phyloP scores from a whole-genome alignment of 441 rosid genomes.

The Biscutella auriculata region DNA sequence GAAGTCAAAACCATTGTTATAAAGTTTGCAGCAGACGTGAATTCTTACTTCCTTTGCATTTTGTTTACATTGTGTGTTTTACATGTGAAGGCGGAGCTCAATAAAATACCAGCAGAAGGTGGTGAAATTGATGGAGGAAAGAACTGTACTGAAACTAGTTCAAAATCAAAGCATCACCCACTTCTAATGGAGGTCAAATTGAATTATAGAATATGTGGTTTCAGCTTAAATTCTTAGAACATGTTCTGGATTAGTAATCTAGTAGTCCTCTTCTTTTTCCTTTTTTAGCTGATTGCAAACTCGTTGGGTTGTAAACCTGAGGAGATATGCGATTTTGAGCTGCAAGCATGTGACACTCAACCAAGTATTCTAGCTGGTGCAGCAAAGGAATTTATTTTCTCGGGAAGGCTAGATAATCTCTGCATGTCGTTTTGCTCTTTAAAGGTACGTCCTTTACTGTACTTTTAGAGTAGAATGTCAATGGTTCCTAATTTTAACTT shows the following conservation, averaged over 20 bases:
- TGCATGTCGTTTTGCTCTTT: conserved; percentile 95
- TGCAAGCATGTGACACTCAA: conserved; percentile 98
- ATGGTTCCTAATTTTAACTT: neutral
- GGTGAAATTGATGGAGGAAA: conserved; percentile 27
- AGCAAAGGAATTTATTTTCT: conserved; percentile 75
- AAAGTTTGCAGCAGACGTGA: neutral
- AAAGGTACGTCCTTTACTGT: conserved; percentile 34
- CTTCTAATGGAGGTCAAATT: conserved; percentile 56
- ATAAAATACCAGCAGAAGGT: conserved; percentile 35
- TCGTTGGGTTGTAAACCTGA: conserved; percentile 55
- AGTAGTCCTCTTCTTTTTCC: conserved; percentile 12
- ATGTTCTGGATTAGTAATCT: neutral
- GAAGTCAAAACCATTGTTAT: neutral
- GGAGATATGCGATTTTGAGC: conserved; percentile 84
- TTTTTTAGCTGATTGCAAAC: conserved; percentile 51
- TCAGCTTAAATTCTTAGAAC: neutral
- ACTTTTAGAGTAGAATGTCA: neutral
- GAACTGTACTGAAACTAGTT: conserved; percentile 18
- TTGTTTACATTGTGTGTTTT: neutral
- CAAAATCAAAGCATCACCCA: conserved; percentile 53
- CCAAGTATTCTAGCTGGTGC: conserved; percentile 80
- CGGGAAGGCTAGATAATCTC: conserved; percentile 96
- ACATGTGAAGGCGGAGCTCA: conserved; percentile 59
- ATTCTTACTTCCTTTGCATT: neutral
- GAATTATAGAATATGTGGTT: neutral